Evolutionary conservation across 2,329 filamentous ascomycete genomes (phyloP).

Genomic region (Diaporthe vaccinii): DNA sequence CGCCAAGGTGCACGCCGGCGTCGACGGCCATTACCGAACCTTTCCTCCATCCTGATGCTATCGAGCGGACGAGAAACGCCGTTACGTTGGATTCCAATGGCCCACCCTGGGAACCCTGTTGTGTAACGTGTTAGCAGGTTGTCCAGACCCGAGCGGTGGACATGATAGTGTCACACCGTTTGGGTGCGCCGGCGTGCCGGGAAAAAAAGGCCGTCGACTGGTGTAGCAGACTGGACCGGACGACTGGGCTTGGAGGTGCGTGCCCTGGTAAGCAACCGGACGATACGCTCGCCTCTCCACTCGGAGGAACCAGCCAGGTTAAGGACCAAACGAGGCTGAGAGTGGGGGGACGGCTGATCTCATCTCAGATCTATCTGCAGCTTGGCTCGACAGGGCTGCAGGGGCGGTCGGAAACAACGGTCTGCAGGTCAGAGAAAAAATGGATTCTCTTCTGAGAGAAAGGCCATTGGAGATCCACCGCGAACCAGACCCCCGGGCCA

Average conservation of each 20-base stretch:
- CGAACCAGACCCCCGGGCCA: conserved; percentile 20
- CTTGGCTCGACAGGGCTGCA: conserved; percentile 28
- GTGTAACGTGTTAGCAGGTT: conserved; percentile 46
- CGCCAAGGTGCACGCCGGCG: conserved; percentile 88
- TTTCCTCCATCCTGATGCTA: conserved; percentile 82
- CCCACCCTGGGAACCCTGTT: conserved; percentile 88
- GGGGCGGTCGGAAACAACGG: conserved; percentile 29
- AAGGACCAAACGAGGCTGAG: conserved; percentile 35
- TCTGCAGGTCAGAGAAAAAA: conserved; percentile 21
- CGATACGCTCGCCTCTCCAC: conserved; percentile 21
- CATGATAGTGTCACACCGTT: conserved; percentile 22
- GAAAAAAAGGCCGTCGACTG: background rate
- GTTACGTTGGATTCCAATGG: conserved; percentile 92
- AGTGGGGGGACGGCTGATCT: conserved; percentile 36
- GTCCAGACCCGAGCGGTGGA: conserved; percentile 34
- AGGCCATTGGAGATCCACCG: conserved; percentile 39
- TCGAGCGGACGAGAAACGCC: conserved; percentile 87
- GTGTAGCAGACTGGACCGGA: conserved; percentile 1
- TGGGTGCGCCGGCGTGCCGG: background rate
- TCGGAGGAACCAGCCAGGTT: conserved; percentile 20
- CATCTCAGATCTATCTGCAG: conserved; percentile 36
- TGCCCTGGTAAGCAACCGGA: conserved; percentile 1
- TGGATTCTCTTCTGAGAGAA: conserved; percentile 32
- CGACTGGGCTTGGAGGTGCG: background rate
- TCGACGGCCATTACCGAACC: conserved; percentile 93